Conservation (phyloP, 1,284 basidiomycete genomes). For the Ustilago shanxiensis region DNA sequence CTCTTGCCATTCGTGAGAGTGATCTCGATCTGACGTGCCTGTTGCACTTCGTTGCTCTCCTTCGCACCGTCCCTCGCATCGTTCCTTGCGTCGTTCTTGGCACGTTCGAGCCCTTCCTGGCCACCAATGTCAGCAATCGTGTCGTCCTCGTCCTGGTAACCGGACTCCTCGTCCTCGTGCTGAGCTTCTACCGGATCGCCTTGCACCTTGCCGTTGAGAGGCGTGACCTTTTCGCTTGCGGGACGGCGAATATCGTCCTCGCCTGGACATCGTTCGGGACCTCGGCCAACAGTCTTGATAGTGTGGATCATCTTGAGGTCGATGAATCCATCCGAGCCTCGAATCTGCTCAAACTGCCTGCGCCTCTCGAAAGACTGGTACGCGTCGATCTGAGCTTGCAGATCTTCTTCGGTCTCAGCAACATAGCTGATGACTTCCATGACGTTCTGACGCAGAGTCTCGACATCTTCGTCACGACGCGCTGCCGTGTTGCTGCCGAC, state of each 20-base stretch:
- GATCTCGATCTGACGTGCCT: conserved; percentile 82
- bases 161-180: conserved; percentile 70
- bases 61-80: conserved; percentile 68
- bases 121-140: conserved; percentile 80
- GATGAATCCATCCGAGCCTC: conserved; percentile 77
- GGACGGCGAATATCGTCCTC: conserved; percentile 41
- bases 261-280: conserved; percentile 52
- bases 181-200: conserved; percentile 71
- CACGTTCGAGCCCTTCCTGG: conserved; percentile 74
- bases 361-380: conserved; percentile 65
- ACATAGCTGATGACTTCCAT: conserved; percentile 54
- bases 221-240: background rate
- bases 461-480: conserved; percentile 63
- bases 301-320: conserved; percentile 78
- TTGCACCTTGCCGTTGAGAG: conserved; percentile 18
- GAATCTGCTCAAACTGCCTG: conserved; percentile 78
- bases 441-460: conserved; percentile 68
- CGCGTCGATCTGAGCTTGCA: conserved; percentile 54
- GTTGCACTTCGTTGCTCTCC: conserved; percentile 58
- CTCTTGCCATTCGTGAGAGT: conserved; percentile 78
- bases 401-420: conserved; percentile 51
- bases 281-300: conserved; percentile 74
- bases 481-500: conserved; percentile 46
- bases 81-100: conserved; percentile 71
- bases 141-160: conserved; percentile 68